A percentile compares a stretch with the other conserved stretches of the same genome.
Conservation (phyloP, 208 protist genomes). For the Leishmania guyanensis region DNA sequence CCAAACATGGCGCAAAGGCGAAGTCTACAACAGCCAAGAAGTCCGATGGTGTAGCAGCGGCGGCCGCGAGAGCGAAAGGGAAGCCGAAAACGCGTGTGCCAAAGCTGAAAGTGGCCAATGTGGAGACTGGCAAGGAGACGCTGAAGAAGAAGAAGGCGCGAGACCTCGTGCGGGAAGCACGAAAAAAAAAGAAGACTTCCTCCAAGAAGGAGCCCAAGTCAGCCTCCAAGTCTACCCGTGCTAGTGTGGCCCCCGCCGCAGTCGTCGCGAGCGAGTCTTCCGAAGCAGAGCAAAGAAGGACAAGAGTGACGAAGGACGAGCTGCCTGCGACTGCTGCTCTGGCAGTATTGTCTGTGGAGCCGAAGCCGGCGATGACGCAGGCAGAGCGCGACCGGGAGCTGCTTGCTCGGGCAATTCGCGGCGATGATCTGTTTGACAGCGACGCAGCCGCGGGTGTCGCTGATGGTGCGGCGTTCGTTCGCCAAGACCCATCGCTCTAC, state of each 20-base stretch:
- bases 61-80: slow-evolving; percentile 3
- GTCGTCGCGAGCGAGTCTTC: not conserved
- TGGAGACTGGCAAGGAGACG: slow-evolving; percentile 56
- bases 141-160: slow-evolving; percentile 55
- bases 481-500: slow-evolving; percentile 46
- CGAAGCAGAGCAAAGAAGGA: not conserved
- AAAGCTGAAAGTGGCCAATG: slow-evolving; percentile 48
- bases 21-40: not conserved
- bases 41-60: not conserved
- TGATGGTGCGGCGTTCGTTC: slow-evolving; percentile 10
- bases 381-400: slow-evolving; percentile 41
- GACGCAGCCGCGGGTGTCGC: not conserved
- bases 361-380: not conserved
- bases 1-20: slow-evolving; percentile 15
- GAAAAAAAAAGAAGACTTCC: slow-evolving; percentile 31
- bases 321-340: not conserved
- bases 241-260: not conserved
- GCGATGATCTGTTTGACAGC: slow-evolving; percentile 27
- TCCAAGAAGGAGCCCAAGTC: slow-evolving; percentile 4
- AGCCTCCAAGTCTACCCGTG: not conserved
- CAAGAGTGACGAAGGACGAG: not conserved
- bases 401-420: slow-evolving; percentile 60
- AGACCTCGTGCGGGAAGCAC: slow-evolving; percentile 34
- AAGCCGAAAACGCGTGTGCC: slow-evolving; percentile 39
- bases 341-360: not conserved